Percentiles rank a stretch among this genome's conserved stretches.
These are phyloP conservation scores for Thozetella sp. DNA, from an alignment of 495 filamentous ascomycete species.

Conservation along the genomic window DNA sequence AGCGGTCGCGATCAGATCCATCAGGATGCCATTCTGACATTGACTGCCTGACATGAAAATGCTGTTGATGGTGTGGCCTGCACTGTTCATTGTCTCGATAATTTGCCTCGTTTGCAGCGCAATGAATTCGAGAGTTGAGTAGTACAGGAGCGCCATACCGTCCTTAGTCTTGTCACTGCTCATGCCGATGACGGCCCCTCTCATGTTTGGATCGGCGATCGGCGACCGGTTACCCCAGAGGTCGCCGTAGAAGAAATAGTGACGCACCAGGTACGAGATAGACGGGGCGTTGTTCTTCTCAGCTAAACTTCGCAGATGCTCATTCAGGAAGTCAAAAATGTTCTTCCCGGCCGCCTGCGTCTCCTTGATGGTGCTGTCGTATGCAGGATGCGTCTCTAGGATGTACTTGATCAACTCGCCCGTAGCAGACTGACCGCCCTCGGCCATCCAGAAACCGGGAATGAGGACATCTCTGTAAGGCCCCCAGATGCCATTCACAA, in stretches of 20 bases:
- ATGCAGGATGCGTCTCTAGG: slow-evolving; percentile 89
- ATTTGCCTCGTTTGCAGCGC: slow-evolving; percentile 96
- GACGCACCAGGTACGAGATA: slow-evolving; percentile 82
- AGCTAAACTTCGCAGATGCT: slow-evolving; percentile 77
- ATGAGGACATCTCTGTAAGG: slow-evolving; percentile 93
- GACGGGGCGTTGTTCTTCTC: slow-evolving; percentile 67
- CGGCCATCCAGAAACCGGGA: slow-evolving; percentile 91
- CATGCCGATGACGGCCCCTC: slow-evolving; percentile 82
- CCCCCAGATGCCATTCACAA: slow-evolving; percentile 94
- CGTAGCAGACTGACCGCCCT: slow-evolving; percentile 94
- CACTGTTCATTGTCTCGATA: slow-evolving; percentile 84
- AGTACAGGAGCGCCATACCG: slow-evolving; percentile 87
- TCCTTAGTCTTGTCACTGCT: slow-evolving; percentile 83
- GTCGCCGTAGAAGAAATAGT: slow-evolving; percentile 98
- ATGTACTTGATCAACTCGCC: slow-evolving; percentile 93
- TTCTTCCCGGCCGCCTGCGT: slow-evolving; percentile 78
- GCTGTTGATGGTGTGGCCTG: slow-evolving; percentile 81
- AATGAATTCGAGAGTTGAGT: slow-evolving; percentile 94
- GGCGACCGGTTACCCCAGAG: slow-evolving; percentile 97
- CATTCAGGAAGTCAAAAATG: slow-evolving; percentile 93
- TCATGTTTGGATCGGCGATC: slow-evolving; percentile 89
- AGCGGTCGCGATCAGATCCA: slow-evolving; percentile 85
- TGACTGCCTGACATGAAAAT: slow-evolving; percentile 99
- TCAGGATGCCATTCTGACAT: slow-evolving; percentile 92
- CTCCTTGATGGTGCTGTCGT: slow-evolving; percentile 72